phyloP scores from a whole-genome alignment of 257 asterid genomes.

The Hygrophila difformis region DNA sequence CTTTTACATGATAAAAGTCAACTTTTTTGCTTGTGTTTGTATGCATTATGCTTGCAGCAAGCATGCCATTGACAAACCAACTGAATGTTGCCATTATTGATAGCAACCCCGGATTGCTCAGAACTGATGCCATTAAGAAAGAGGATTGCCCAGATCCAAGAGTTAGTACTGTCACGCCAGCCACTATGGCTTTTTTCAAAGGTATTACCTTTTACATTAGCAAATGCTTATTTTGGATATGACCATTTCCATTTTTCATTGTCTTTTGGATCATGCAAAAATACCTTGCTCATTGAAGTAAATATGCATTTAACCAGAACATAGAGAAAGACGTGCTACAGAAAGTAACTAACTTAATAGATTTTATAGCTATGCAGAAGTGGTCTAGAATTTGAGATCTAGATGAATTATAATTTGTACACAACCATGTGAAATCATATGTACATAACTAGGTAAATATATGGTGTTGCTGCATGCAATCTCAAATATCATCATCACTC shows the following conservation, averaged over 20 bases:
- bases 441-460: too few species aligned
- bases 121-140: slow-evolving; percentile 39
- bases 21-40: slow-evolving; percentile 1
- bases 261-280: slow-evolving; percentile 3
- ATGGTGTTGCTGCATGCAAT: too few species aligned
- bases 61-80: slow-evolving; percentile 63
- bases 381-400: too few species aligned
- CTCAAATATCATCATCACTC: too few species aligned
- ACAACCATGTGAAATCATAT: too few species aligned
- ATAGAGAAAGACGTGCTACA: neutral
- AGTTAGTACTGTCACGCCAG: slow-evolving; percentile 97
- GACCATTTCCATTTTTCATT: neutral
- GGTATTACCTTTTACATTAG: slow-evolving; percentile 33
- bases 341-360: too few species aligned
- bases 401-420: too few species aligned
- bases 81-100: slow-evolving; percentile 81
- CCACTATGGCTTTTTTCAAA: slow-evolving; percentile 63
- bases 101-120: slow-evolving; percentile 79
- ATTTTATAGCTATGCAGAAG: too few species aligned
- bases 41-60: slow-evolving; percentile 52
- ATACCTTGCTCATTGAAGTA: neutral
- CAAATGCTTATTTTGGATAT: neutral
- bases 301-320: neutral
- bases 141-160: slow-evolving; percentile 91
- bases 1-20: neutral